Conservation (phyloP, 2,329 filamentous ascomycete genomes). For the Sodiomyces alkalinus region DNA sequence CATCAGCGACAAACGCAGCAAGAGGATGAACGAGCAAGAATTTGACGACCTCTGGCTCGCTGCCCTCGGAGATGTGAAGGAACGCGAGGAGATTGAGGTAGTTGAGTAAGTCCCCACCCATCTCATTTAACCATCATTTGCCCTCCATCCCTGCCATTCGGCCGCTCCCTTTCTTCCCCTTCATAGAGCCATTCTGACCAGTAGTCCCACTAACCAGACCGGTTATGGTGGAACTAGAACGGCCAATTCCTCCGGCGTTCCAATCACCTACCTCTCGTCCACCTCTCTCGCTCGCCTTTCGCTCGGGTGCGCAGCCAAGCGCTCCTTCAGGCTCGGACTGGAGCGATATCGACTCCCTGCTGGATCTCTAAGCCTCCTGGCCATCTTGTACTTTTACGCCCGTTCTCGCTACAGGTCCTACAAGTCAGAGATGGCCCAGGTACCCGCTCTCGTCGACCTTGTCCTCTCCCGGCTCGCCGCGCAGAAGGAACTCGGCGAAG, state of each 20-base stretch:
- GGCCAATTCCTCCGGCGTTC: conserved; percentile 45
- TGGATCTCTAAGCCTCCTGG: conserved; percentile 44
- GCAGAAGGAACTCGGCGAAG: conserved; percentile 68
- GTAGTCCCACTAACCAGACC: conserved; percentile 79
- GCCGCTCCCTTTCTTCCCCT: conserved; percentile 4
- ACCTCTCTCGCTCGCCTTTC: conserved; percentile 85
- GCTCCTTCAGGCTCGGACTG: conserved; percentile 65
- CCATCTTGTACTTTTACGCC: conserved; percentile 42
- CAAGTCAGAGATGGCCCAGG: conserved; percentile 50
- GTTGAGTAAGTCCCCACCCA: conserved; percentile 34
- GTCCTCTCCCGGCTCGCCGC: conserved; percentile 70
- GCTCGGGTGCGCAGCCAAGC: conserved; percentile 65
- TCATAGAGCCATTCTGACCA: conserved; percentile 31
- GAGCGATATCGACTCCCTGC: conserved; percentile 77
- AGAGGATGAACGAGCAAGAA: conserved; percentile 71
- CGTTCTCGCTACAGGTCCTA: conserved; percentile 48
- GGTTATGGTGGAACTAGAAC: conserved; percentile 57
- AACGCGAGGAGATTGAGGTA: conserved; percentile 44
- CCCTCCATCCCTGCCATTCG: conserved; percentile 6
- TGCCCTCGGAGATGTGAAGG: conserved; percentile 57
- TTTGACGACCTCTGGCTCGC: conserved; percentile 79
- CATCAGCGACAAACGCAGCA: conserved; percentile 61
- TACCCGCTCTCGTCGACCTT: conserved; percentile 73
- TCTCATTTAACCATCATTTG: conserved; percentile 8
- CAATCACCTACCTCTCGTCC: conserved; percentile 54